phyloP scores from a whole-genome alignment of 768 basidiomycete species.

The Strobilomyces confusus region DNA sequence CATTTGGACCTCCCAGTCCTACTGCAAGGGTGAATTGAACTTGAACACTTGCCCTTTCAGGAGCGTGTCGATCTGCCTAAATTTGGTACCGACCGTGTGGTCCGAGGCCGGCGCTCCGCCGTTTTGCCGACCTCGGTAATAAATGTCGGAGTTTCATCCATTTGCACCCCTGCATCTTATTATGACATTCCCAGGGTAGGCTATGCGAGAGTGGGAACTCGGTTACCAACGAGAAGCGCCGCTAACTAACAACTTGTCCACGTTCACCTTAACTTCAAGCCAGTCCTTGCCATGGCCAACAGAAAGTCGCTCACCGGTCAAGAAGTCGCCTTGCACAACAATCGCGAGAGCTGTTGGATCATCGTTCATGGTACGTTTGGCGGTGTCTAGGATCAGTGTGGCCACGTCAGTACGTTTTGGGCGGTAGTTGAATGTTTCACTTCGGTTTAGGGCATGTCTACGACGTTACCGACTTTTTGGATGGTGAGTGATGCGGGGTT shows the following conservation, averaged over 20 bases:
- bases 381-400: not conserved
- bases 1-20: not conserved
- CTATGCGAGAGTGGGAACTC: slow-evolving; percentile 2
- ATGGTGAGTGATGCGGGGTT: slow-evolving; percentile 40
- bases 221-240: not conserved
- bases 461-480: slow-evolving; percentile 75
- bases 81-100: not conserved
- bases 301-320: slow-evolving; percentile 37
- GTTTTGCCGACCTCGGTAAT: not conserved
- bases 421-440: not conserved
- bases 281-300: slow-evolving; percentile 10
- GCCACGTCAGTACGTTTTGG: not conserved
- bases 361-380: slow-evolving; percentile 67
- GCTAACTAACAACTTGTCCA: not conserved
- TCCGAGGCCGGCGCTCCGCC: not conserved
- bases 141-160: slow-evolving; percentile 6
- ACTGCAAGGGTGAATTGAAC: not conserved
- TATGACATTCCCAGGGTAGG: not conserved
- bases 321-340: slow-evolving; percentile 53
- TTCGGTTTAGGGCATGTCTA: slow-evolving; percentile 58
- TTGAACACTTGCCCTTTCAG: slow-evolving; percentile 8
- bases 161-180: not conserved
- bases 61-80: slow-evolving; percentile 1
- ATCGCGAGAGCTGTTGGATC: slow-evolving; percentile 70
- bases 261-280: not conserved